phyloP scores from a whole-genome alignment of 495 filamentous ascomycete genomes.

The Ascodesmis nigricans region DNA sequence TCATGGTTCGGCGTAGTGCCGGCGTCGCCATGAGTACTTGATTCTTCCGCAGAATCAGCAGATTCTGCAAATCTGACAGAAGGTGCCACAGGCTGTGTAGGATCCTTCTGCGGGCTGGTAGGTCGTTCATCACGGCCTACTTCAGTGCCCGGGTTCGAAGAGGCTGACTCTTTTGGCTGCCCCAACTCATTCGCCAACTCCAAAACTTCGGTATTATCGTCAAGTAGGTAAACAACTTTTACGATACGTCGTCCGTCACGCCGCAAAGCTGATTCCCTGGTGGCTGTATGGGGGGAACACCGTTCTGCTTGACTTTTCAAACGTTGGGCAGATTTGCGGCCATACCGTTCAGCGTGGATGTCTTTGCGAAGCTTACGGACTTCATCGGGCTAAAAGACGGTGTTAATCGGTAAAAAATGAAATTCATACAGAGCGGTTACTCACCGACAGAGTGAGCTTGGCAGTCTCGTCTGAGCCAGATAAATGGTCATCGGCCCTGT shows the following conservation, averaged over 20 bases:
- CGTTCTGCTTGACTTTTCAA: too few relatives aligned
- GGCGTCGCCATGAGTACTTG: neutral
- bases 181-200: neutral
- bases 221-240: conserved; percentile 4
- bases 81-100: neutral
- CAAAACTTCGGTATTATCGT: conserved; percentile 3
- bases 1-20: conserved; percentile 5
- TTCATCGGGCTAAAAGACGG: conserved; percentile 18
- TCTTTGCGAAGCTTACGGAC: conserved; percentile 20
- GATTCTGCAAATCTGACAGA: neutral
- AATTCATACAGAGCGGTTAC: neutral
- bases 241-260: conserved; percentile 1
- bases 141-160: too few relatives aligned
- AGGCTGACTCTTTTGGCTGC: conserved; percentile 1
- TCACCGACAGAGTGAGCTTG: too few relatives aligned
- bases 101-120: conserved; percentile 1
- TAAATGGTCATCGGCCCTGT: too few relatives aligned
- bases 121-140: too few relatives aligned
- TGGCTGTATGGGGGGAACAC: too few relatives aligned
- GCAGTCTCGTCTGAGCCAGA: too few relatives aligned
- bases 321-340: conserved; percentile 16
- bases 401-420: neutral
- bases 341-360: conserved; percentile 18
- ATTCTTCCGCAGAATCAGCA: conserved; percentile 6
- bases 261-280: too few relatives aligned